Evolutionary conservation across 2,329 filamentous ascomycete species (phyloP), one percentile per base, ranked within the genome.

Genomic region (Cercospora beticola): DNA sequence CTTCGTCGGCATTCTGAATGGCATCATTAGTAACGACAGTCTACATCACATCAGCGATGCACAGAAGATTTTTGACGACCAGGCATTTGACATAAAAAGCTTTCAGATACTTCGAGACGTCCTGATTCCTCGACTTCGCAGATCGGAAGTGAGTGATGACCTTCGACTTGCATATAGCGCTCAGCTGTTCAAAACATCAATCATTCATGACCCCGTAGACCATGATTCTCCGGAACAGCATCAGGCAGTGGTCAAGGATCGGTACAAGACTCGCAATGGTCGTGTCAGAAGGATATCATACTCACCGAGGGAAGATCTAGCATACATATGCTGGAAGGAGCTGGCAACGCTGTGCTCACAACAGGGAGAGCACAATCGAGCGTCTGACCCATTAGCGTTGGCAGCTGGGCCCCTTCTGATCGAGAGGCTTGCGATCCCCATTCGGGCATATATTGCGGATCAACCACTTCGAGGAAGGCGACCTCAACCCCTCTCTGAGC

Each of bases 371-470:
- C 62, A 43, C 14, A 67, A 67, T 12, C 49, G 86, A 2, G 81
- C 83, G 18, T 81, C 85, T n/a, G 81, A 85, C 49, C 81, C 78
- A n/a, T 87, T 98, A 16, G 91, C 94, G 0, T 86, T 89, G 76
- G 90, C 90, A 3, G 88, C 90, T 0, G 90, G 92, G 0, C 93
- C 93, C 0, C 94, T 92, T 75, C 85, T 98, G 2, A 90, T 98
- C 56, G 83, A 97, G 1, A 89, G 95, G 2, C 89, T 91, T 12
- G 93, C 92, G 0, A 83, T 97, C 16, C 89, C 92, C 0, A 81
- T 98, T n/a, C 89, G 92, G 66, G 85, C 90, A 0, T 98, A 97
- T 77, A 89, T 96, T 57, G 92, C 93, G 4, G 95, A 99, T 78
- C 94, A 97, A 77, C 94, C 94, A 0, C 83, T 99, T 21, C 86